phyloP scores from a whole-genome alignment of 2,329 filamentous ascomycete species.

The Sporothrix sp. region DNA sequence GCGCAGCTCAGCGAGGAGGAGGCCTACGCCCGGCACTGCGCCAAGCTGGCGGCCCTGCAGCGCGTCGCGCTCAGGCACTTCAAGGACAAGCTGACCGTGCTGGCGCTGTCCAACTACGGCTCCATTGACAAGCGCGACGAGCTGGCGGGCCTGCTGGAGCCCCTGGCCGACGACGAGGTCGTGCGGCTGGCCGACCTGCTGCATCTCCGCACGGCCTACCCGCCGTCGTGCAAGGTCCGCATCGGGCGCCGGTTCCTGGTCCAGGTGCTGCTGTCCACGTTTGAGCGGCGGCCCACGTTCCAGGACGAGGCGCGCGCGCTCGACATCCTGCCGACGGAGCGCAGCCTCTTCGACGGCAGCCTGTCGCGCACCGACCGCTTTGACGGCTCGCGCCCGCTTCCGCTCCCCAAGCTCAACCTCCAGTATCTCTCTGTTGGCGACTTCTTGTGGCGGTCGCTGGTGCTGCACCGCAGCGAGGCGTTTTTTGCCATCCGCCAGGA shows the following conservation, averaged over 20 bases:
- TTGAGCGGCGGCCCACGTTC: constrained; percentile 72
- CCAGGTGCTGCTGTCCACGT: constrained; percentile 64
- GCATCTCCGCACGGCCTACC: constrained; percentile 74
- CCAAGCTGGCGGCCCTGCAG: constrained; percentile 68
- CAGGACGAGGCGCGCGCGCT: constrained; percentile 66
- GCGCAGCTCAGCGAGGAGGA: constrained; percentile 61
- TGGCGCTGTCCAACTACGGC: constrained; percentile 86
- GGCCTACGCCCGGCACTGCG: constrained; percentile 72
- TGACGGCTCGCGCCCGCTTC: constrained; percentile 75
- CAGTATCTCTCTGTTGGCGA: constrained; percentile 93
- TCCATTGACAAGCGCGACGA: constrained; percentile 75
- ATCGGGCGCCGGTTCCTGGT: constrained; percentile 54
- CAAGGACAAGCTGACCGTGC: constrained; percentile 79
- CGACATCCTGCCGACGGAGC: constrained; percentile 74
- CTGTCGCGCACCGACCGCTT: constrained; percentile 77
- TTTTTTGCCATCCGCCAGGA: constrained; percentile 93
- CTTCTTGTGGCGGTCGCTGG: constrained; percentile 90
- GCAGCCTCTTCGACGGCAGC: constrained; percentile 65
- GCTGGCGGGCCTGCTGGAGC: constrained; percentile 62
- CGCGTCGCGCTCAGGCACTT: constrained; percentile 69
- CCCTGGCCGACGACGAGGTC: constrained; percentile 66
- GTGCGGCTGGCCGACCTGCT: constrained; percentile 57
- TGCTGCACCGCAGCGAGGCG: constrained; percentile 79
- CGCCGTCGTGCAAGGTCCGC: constrained; percentile 54
- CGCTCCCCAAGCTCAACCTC: constrained; percentile 87